A percentile compares a stretch with the other conserved stretches of the same genome.
These are phyloP conservation scores for Fraxinus baroniana DNA, from an alignment of 305 asterid species.

Conservation along the genomic window DNA sequence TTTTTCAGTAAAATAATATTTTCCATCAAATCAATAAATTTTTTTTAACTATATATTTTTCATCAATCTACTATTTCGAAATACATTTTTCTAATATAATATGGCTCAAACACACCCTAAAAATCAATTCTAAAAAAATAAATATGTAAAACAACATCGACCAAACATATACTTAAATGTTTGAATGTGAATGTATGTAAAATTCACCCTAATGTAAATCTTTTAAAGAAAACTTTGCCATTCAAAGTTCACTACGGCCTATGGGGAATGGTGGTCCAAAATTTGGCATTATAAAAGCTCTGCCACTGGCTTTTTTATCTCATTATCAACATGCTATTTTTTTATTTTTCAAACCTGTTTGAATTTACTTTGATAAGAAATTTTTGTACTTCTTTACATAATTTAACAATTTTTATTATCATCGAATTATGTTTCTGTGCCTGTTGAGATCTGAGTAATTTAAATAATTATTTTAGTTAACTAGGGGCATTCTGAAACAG, in stretches of 20 bases:
- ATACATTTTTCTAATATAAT: no score
- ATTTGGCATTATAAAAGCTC: background rate
- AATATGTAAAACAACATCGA: no score
- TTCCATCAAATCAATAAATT: no score
- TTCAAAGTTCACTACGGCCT: conserved; percentile 17
- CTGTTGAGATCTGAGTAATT: background rate
- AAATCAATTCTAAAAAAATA: no score
- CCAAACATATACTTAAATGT: no score
- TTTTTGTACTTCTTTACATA: background rate
- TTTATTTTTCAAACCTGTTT: background rate
- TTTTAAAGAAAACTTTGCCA: background rate
- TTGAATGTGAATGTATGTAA: no score
- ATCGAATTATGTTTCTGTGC: background rate
- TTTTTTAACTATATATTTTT: no score
- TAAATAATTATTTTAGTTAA: background rate
- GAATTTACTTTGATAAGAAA: background rate
- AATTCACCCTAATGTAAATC: background rate
- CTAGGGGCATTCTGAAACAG: background rate
- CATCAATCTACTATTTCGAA: no score
- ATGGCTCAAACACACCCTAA: no score
- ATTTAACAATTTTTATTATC: background rate
- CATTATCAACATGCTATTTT: background rate
- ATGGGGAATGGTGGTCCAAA: conserved; percentile 27
- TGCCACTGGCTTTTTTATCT: background rate
- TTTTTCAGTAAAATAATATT: no score